phyloP scores from a whole-genome alignment of 163 green algal genomes.

The Scenedesmus sp. region DNA sequence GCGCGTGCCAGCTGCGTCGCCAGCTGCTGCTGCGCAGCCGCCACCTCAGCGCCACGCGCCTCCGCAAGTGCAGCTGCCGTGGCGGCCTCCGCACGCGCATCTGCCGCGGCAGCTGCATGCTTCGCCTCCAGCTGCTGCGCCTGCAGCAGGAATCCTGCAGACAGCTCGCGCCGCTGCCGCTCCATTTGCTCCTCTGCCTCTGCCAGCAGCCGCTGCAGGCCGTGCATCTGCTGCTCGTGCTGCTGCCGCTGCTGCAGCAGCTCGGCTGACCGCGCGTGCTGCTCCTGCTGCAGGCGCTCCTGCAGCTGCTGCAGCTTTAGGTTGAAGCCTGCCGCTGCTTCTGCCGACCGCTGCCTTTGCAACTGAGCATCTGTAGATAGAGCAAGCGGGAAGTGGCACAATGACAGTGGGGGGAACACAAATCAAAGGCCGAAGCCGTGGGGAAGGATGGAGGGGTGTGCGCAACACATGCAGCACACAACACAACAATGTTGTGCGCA shows the following conservation, averaged over 20 bases:
- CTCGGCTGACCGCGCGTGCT: conserved; percentile 35
- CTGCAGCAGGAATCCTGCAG: conserved; percentile 53
- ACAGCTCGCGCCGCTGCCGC: conserved; percentile 58
- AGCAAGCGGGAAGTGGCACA: background rate
- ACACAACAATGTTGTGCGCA: background rate
- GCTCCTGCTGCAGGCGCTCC: conserved; percentile 58
- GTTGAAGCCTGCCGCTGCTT: conserved; percentile 53
- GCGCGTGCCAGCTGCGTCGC: conserved; percentile 44
- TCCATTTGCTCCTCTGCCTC: conserved; percentile 61
- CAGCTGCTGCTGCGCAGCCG: conserved; percentile 50
- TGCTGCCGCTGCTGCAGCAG: conserved; percentile 59
- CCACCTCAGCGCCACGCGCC: conserved; percentile 46
- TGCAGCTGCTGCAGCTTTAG: conserved; percentile 57
- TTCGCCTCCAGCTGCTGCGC: conserved; percentile 58
- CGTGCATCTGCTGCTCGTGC: conserved; percentile 50
- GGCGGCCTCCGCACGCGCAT: conserved; percentile 23
- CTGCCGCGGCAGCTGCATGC: conserved; percentile 17
- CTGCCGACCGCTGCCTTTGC: conserved; percentile 39
- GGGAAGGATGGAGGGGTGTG: background rate
- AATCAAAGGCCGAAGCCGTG: too few relatives aligned
- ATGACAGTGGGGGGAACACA: too few relatives aligned
- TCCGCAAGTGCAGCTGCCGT: conserved; percentile 32
- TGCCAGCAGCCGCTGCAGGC: conserved; percentile 56
- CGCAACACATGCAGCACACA: background rate
- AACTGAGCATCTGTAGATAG: conserved; percentile 50